Base-by-base conservation (phyloP, 441 rosid genomes). In the Sinapis alba region DNA sequence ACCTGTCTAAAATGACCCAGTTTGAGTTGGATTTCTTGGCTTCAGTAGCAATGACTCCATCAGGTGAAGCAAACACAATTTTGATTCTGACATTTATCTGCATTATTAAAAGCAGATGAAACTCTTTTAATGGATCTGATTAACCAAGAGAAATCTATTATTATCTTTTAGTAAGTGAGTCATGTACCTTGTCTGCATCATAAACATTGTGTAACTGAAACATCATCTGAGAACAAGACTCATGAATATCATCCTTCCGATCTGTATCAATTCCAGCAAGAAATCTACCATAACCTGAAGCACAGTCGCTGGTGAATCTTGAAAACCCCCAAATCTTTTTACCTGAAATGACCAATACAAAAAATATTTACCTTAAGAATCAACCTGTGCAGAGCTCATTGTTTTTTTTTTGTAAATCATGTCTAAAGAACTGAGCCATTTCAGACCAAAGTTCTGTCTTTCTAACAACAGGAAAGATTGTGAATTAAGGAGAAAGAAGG, bases 1-100 rank as follows among this genome's bases (percentile, higher is more conserved):
- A 89, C 94, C 82, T 89, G 72, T 87, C 94, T 77, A 89, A 73
- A 71, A 89, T 81, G 24, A 89, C 92, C 94, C 94, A 89, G 36
- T 84, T 89, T 15, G 94, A 86, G 73, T 83, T 83, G 21, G 82
- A 83, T 76, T 80, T 85, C 68, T 85, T 87, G 36, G 89, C 85
- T 79, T 89, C 92, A 65, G 89, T 71, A 68, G 94, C 91, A 47
- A 87, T 90, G 61, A 84, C 78, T 77, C 94, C 94, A 54, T 79
- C 70, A 8, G 85, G 86, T 16, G 82, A 75, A 50, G 84, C 79
- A 65, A 83, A 80, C 36, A 89, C 88, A 69, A 87, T 78, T 79
- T 89, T 89, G 69, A 89, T 62, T 75, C 89, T 84, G 76, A 89
- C 79, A 83, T 86, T 86, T 60, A 89, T 83, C 94, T 89, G 86